Evolutionary conservation across 73 alveolate genomes (phyloP).

Genomic region (Blepharisma stoltei): DNA sequence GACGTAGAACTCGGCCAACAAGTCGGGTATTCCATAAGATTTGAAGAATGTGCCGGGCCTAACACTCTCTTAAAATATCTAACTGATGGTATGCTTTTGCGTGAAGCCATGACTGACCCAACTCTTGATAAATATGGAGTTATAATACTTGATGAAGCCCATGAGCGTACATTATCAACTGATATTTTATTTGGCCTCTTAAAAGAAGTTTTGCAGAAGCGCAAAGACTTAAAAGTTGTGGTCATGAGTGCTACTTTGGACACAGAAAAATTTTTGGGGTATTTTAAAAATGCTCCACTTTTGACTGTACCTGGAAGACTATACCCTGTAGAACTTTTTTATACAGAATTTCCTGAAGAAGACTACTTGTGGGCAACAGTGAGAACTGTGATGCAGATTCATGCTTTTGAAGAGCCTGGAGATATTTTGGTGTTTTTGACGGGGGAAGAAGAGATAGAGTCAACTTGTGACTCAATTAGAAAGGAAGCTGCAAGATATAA

Average conservation of each 20-base stretch:
- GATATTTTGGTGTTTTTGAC: slow-evolving; percentile 97
- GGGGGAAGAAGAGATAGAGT: slow-evolving; percentile 99
- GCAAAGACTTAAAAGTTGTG: slow-evolving; percentile 88
- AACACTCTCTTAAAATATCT: slow-evolving; percentile 95
- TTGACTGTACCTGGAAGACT: slow-evolving; percentile 97
- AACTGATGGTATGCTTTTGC: slow-evolving; percentile 99
- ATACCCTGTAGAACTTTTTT: slow-evolving; percentile 95
- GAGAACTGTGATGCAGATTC: slow-evolving; percentile 89
- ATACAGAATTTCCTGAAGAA: slow-evolving; percentile 91
- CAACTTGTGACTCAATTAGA: slow-evolving; percentile 81
- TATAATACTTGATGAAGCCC: slow-evolving; percentile 92
- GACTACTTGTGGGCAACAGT: slow-evolving; percentile 96
- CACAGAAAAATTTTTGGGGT: slow-evolving; percentile 94
- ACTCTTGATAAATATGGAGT: slow-evolving; percentile 69
- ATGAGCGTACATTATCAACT: slow-evolving; percentile 89
- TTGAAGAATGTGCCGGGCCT: slow-evolving; percentile 89
- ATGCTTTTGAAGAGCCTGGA: slow-evolving; percentile 91
- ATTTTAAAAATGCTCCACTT: slow-evolving; percentile 95
- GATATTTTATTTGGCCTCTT: slow-evolving; percentile 79
- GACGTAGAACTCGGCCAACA: slow-evolving; percentile 60
- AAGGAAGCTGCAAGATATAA: slow-evolving; percentile 75
- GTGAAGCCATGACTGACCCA: slow-evolving; percentile 94
- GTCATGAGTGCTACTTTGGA: slow-evolving; percentile 98
- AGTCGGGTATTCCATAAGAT: slow-evolving; percentile 84
- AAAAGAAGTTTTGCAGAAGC: slow-evolving; percentile 59